Evolutionary conservation across 805 yeast genomes (phyloP).

Genomic region (Torulaspora gathmanii): DNA sequence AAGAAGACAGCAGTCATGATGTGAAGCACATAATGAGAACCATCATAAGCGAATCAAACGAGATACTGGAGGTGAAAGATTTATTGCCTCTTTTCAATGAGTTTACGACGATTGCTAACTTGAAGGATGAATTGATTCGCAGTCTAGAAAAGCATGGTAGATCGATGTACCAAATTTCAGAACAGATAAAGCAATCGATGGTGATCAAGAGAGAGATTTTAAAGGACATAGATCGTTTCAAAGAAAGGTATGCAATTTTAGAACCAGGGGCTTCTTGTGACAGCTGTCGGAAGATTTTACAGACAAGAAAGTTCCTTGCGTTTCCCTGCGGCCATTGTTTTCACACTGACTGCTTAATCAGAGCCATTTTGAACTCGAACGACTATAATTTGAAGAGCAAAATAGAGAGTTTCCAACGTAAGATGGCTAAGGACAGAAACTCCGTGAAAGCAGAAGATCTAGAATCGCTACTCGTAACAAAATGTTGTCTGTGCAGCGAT

Average conservation of each 20-base stretch:
- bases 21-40: conserved; percentile 34
- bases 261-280: conserved; percentile 83
- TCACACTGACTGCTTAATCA: conserved; percentile 83
- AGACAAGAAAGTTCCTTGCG: conserved; percentile 66
- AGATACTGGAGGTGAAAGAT: conserved; percentile 66
- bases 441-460: conserved; percentile 42
- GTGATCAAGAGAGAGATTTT: conserved; percentile 56
- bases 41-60: conserved; percentile 43
- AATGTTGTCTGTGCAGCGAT: conserved; percentile 76
- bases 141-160: conserved; percentile 72
- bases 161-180: conserved; percentile 57
- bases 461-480: conserved; percentile 54
- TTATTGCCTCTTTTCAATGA: conserved; percentile 81
- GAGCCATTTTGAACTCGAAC: conserved; percentile 52
- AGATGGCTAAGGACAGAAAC: conserved; percentile 25
- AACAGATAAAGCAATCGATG: conserved; percentile 73
- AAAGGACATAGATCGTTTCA: conserved; percentile 49
- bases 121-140: conserved; percentile 76
- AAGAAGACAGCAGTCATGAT: conserved; percentile 20
- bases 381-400: conserved; percentile 63
- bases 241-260: conserved; percentile 56
- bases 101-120: conserved; percentile 70
- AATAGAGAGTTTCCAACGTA: conserved; percentile 42
- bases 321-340: conserved; percentile 90
- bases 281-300: conserved; percentile 62